Evolutionary conservation across 371 early-diverging fungal species (phyloP).

Genomic region (Mucor sp.): DNA sequence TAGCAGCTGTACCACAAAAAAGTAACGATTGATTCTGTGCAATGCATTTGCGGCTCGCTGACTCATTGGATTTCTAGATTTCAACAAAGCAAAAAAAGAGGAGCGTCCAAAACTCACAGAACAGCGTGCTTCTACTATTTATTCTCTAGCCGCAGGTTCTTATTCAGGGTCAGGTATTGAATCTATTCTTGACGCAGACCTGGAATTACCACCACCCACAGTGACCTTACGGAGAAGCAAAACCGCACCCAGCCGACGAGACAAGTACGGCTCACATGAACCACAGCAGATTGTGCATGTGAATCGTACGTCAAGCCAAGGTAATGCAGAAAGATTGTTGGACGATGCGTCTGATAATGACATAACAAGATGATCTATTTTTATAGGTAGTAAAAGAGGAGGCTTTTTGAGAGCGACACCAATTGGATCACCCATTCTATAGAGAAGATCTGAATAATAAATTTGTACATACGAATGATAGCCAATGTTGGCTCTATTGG

Average conservation of each 20-base stretch:
- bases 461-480: not conserved
- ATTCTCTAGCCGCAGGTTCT: constrained; percentile 26
- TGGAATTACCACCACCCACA: not conserved
- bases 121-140: constrained; percentile 15
- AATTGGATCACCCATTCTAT: not conserved
- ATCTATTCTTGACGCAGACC: not conserved
- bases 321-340: constrained; percentile 9
- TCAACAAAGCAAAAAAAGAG: not conserved
- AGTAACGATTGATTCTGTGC: not conserved
- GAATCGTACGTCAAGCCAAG: constrained; percentile 35
- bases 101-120: not conserved
- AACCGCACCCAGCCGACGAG: constrained; percentile 14
- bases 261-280: constrained; percentile 22
- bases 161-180: constrained; percentile 18
- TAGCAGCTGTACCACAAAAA: not conserved
- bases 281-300: constrained; percentile 22
- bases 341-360: not conserved
- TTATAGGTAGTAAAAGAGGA: not conserved
- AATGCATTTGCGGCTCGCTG: not conserved
- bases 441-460: not conserved
- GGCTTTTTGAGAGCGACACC: not conserved
- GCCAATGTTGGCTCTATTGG: not conserved
- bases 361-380: not conserved
- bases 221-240: constrained; percentile 15
- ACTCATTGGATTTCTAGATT: not conserved